Percentiles rank a stretch among this genome's conserved stretches.
Evolutionary conservation across 106 monocot species (phyloP).

Genomic region (Acorus gramineus): DNA sequence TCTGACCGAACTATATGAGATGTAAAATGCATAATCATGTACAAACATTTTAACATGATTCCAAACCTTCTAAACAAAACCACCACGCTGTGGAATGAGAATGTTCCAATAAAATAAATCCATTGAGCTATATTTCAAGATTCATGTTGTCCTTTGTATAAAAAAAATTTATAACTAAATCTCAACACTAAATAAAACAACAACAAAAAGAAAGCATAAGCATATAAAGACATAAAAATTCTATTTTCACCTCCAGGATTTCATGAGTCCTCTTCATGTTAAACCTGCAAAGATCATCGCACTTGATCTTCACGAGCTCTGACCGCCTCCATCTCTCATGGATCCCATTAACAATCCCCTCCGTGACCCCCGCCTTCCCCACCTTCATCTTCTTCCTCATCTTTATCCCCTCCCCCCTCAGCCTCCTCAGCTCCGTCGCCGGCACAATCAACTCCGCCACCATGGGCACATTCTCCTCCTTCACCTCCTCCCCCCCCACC

Average conservation of each 20-base stretch:
- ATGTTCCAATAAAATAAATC: too few relatives aligned
- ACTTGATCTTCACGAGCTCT: conserved; percentile 85
- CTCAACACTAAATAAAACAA: too few relatives aligned
- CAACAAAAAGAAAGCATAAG: too few relatives aligned
- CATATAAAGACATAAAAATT: too few relatives aligned
- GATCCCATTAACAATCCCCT: conserved; percentile 95
- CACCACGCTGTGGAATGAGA: too few relatives aligned
- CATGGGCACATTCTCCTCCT: conserved; percentile 21
- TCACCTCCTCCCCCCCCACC: background rate
- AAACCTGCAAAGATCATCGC: conserved; percentile 72
- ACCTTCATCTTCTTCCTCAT: conserved; percentile 53
- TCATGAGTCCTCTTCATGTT: conserved; percentile 98
- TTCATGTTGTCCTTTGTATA: too few relatives aligned
- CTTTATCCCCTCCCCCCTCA: conserved; percentile 49
- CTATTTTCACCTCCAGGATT: conserved; percentile 63
- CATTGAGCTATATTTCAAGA: too few relatives aligned
- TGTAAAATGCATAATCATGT: too few relatives aligned
- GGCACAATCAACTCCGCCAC: conserved; percentile 61
- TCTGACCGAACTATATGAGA: too few relatives aligned
- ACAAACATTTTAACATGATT: too few relatives aligned
- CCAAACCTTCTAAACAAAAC: too few relatives aligned
- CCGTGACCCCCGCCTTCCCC: conserved; percentile 88
- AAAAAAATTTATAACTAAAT: too few relatives aligned
- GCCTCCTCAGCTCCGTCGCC: conserved; percentile 42
- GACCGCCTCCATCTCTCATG: conserved; percentile 81